Conservation (phyloP, 495 filamentous ascomycete genomes). For the Neurospora sp. region DNA sequence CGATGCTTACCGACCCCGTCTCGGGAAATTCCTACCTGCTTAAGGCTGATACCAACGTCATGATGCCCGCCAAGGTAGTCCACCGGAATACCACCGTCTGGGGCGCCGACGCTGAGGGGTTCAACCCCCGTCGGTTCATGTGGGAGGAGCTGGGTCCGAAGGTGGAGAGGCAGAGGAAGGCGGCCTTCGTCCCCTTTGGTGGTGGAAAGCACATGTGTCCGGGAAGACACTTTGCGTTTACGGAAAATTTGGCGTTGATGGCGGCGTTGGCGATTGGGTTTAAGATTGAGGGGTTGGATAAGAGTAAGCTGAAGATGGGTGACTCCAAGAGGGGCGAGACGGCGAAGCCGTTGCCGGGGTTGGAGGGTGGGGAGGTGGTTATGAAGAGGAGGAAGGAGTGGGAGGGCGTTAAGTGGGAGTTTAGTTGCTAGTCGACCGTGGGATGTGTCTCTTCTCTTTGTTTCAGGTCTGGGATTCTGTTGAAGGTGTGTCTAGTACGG, state of each 20-base stretch:
- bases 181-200: constrained; percentile 32
- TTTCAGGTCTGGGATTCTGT: neutral
- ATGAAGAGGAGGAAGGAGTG: constrained; percentile 15
- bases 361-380: constrained; percentile 4
- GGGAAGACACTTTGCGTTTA: constrained; percentile 33
- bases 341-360: constrained; percentile 9
- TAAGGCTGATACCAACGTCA: constrained; percentile 23
- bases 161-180: constrained; percentile 8
- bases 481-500: neutral
- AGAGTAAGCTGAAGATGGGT: constrained; percentile 1
- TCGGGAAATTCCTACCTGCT: constrained; percentile 22
- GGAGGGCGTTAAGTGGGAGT: constrained; percentile 19
- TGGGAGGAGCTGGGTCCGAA: constrained; percentile 7
- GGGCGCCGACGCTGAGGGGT: constrained; percentile 21
- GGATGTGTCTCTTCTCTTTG: neutral
- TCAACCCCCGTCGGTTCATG: constrained; percentile 26
- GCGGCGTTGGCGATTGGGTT: constrained; percentile 27
- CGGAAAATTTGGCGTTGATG: constrained; percentile 28
- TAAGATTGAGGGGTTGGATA: constrained; percentile 18
- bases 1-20: constrained; percentile 11
- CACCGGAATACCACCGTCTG: constrained; percentile 22
- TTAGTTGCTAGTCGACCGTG: neutral
- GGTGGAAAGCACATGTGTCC: constrained; percentile 37
- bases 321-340: constrained; percentile 1
- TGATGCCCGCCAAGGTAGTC: constrained; percentile 13